Conservation (phyloP, 116 monocot genomes). For the Papilionanthe hybrid region DNA sequence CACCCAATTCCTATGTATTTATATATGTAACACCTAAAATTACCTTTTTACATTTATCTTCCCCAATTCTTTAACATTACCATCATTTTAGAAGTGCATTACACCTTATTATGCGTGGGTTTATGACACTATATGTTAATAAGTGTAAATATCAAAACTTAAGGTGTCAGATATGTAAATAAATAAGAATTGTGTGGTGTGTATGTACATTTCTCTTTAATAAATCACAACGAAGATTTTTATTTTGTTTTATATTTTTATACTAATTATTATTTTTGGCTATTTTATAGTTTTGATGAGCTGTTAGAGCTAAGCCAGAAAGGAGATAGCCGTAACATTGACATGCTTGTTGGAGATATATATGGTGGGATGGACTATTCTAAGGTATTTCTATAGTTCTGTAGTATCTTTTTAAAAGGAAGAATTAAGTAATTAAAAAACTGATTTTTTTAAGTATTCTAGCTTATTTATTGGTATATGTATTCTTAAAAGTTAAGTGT, state of each 20-base stretch:
- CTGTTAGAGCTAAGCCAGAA: constrained; percentile 89
- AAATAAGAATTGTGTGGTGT: too few species aligned
- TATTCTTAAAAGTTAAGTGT: background rate
- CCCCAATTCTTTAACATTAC: too few species aligned
- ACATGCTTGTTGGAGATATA: constrained; percentile 99
- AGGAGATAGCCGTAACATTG: constrained; percentile 84
- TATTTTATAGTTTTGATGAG: constrained; percentile 80
- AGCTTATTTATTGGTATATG: background rate
- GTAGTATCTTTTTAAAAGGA: background rate
- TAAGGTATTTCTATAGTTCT: constrained; percentile 48
- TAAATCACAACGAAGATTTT: background rate
- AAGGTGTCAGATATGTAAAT: too few species aligned
- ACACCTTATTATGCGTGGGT: too few species aligned
- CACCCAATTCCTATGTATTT: too few species aligned
- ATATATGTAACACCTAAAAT: too few species aligned
- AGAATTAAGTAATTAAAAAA: background rate
- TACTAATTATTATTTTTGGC: constrained; percentile 8
- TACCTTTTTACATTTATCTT: too few species aligned
- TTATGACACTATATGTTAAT: too few species aligned
- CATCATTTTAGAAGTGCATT: too few species aligned
- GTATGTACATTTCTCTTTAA: background rate
- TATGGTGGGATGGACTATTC: constrained; percentile 97
- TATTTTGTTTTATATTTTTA: constrained; percentile 8
- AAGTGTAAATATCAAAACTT: too few species aligned
- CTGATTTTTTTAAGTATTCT: background rate